Percentiles rank a stretch among this genome's conserved stretches.
These are phyloP conservation scores for Tripidium arundinaceum DNA, from an alignment of 202 grass and related monocot species.

Conservation along the genomic window DNA sequence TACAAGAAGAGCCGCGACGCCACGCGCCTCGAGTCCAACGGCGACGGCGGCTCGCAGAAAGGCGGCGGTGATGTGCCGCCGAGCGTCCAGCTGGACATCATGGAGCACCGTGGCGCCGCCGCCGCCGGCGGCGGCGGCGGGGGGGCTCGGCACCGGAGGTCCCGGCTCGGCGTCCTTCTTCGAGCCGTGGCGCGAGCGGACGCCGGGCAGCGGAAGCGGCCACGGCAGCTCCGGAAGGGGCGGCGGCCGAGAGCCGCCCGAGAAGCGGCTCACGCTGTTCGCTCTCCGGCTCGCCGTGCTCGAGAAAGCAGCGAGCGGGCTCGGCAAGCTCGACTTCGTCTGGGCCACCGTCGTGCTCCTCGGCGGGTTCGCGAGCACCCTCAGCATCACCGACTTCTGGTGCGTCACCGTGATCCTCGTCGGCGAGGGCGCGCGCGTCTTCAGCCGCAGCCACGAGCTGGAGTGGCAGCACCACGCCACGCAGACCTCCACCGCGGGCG, in stretches of 20 bases:
- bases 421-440: slow-evolving; percentile 68
- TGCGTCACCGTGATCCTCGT: slow-evolving; percentile 68
- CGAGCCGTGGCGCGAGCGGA: slow-evolving; percentile 14
- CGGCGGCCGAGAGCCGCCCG: not conserved
- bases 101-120: not conserved
- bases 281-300: not conserved
- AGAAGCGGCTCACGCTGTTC: not conserved
- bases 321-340: not conserved
- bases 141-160: not conserved
- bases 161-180: slow-evolving; percentile 31
- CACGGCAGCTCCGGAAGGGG: not conserved
- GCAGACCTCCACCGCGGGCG: slow-evolving; percentile 31
- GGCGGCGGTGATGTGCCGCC: not conserved
- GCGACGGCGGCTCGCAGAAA: not conserved
- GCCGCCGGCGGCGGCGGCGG: not conserved
- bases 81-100: slow-evolving; percentile 37
- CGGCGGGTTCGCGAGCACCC: not conserved
- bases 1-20: not conserved
- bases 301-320: not conserved
- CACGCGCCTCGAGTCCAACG: not conserved
- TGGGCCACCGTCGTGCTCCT: slow-evolving; percentile 16
- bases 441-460: slow-evolving; percentile 59
- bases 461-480: slow-evolving; percentile 74
- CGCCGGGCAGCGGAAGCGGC: slow-evolving; percentile 3
- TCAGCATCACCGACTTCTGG: slow-evolving; percentile 45